Evolutionary conservation across 2,329 filamentous ascomycete genomes (phyloP), one percentile per base, ranked within the genome.

Genomic region (Knoxdaviesia proteae): DNA sequence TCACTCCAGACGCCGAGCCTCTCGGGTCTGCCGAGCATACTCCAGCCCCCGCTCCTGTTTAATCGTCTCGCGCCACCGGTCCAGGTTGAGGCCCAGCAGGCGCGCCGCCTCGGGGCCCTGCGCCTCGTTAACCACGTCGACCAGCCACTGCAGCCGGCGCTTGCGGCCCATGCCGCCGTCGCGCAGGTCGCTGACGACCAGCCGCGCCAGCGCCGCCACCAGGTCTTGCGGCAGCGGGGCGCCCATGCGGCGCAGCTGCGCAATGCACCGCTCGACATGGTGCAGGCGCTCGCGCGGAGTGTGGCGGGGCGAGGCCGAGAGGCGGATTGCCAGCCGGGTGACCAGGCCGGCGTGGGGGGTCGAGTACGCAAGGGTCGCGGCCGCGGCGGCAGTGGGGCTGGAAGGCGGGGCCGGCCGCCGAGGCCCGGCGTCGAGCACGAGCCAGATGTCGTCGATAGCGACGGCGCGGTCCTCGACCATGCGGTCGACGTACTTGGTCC

Each of bases 101-200:
- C 36, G 20, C 2, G 53, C 52, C n/a, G 49, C 45, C 34, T 50
- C 36, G 2, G 39, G 31, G 11, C 53, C 51, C 2, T 50, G 48
- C 8, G 45, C 40, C 8, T 47, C 33, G n/a, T 45, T 47, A 6
- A 56, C 44, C 35, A 61, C 45, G 7, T 43, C 40, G 34, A 56
- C 36, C 7, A 60, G 42, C 52, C 56, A 60, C 36, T 46, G 34
- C 33, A 61, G 42, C 7, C 58, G 54, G 8, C 44, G 35, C 6
- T 49, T 53, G 10, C 58, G 52, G 3, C 60, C 61, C 29, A 44
- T 44, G n/a, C 49, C 47, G 5, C 59, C 58, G 34, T 46, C 45
- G 33, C 56, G 53, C 5, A 63, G 49, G 44, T 63, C 60, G 7
- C 53, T 48, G 4, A 55, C 50, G 20, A 59, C 45, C 2, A 56